Percentiles rank a stretch among this genome's conserved stretches.
Conservation (phyloP, 2,329 filamentous ascomycete genomes). For the Botrytis elliptica region DNA sequence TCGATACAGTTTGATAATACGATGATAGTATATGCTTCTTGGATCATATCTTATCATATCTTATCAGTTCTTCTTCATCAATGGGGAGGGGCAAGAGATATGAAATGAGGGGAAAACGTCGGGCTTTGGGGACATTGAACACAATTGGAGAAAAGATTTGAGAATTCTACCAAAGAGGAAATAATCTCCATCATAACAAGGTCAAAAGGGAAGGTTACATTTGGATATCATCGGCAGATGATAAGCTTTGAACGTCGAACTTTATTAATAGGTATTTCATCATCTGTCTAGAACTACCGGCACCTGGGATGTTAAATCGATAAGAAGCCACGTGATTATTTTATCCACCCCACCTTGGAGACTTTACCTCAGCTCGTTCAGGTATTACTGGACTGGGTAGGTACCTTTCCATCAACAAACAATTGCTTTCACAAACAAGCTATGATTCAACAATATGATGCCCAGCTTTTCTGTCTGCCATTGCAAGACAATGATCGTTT, state of each 20-base stretch:
- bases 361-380: not conserved
- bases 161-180: not conserved
- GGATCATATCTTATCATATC: slow-evolving; percentile 8
- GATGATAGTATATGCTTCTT: not conserved
- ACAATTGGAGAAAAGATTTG: not conserved
- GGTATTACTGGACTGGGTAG: not conserved
- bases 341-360: not conserved
- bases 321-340: not conserved
- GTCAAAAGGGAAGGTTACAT: slow-evolving; percentile 1
- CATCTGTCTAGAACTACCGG: not conserved
- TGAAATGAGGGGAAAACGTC: not conserved
- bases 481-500: not conserved
- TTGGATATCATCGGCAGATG: not conserved
- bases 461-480: not conserved
- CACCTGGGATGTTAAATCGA: not conserved
- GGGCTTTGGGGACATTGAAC: not conserved
- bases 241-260: not conserved
- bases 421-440: not conserved
- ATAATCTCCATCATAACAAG: not conserved
- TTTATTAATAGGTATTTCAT: too few relatives aligned
- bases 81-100: not conserved
- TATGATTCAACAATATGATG: not conserved
- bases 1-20: not conserved
- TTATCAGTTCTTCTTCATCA: not conserved
- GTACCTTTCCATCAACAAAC: not conserved